Evolutionary conservation across 2,329 filamentous ascomycete species (phyloP), one percentile per base, ranked within the genome.

Genomic region (Pseudocercospora macadamiae): DNA sequence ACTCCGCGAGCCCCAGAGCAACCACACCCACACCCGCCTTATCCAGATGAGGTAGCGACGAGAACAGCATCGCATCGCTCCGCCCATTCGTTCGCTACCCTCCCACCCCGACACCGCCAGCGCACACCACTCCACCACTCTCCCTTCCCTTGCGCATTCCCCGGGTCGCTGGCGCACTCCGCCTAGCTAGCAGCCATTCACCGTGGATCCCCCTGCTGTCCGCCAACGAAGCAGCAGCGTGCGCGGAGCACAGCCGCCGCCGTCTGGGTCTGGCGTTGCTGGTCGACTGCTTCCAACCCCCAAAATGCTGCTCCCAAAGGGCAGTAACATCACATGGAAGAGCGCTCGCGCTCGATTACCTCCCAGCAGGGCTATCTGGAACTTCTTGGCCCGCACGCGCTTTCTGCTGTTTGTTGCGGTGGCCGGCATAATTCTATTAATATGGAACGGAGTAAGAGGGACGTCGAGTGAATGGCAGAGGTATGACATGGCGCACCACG

Each of bases 281-380:
- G 58, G 47, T 53, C 48, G 49, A 45, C 39, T 25, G 30, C 54
- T 56, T 30, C 48, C 53, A 48, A 34, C 54, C 47, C 58, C 58
- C 61, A 73, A 53, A 42, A 97, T 97, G 93, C 86, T 97, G 80
- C 86, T 96, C 69, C 90, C 91, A 65, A 96, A 96, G 78, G 90
- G 89, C 75, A 90, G 91, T 74, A 90, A 91, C 47, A 84, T 93
- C 72, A 92, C 87, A 75, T 97, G 93, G 93, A 97, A 96, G 82
- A 89, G 90, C 66, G 89, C 93, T 67, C 90, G 86, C 79, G 83
- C 89, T 70, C 85, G 86, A 71, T 79, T 97, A 68, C 91, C 92
- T 42, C 89, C 91, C 57, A 87, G 86, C 67, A 86, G 91, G 74
- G 88, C 89, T 47, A 67, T 82, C 45, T 74, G 74, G 68, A 73